Conservation (phyloP, 345 rosid genomes). For the Reutealis trisperma region DNA sequence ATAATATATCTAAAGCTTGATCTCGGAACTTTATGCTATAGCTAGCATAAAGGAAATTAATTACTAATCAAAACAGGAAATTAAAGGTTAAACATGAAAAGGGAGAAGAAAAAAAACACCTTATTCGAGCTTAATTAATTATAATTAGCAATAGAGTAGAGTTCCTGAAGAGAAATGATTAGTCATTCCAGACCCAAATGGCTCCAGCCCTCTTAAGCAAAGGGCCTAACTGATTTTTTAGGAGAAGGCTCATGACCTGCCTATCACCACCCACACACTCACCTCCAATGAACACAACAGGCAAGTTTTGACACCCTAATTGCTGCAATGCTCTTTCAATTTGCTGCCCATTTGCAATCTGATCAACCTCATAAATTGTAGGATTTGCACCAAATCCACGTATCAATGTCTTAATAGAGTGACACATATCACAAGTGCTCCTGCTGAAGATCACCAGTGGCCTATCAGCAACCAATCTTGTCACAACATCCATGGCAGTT, state of each 20-base stretch:
- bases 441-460: slow-evolving; percentile 89
- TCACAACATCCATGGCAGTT: slow-evolving; percentile 42
- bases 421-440: slow-evolving; percentile 79
- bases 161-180: background rate
- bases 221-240: slow-evolving; percentile 62
- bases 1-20: background rate
- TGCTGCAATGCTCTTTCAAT: slow-evolving; percentile 56
- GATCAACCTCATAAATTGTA: slow-evolving; percentile 71
- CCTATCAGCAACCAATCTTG: slow-evolving; percentile 57
- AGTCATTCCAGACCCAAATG: slow-evolving; percentile 59
- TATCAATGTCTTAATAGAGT: slow-evolving; percentile 61
- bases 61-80: background rate
- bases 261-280: slow-evolving; percentile 72
- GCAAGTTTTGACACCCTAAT: slow-evolving; percentile 60
- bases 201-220: slow-evolving; percentile 78
- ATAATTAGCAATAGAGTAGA: background rate
- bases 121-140: background rate
- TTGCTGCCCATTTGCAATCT: slow-evolving; percentile 52
- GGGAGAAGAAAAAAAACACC: background rate
- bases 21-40: background rate
- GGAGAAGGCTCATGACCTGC: slow-evolving; percentile 70
- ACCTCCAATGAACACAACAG: slow-evolving; percentile 82
- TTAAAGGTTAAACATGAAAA: background rate
- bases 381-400: slow-evolving; percentile 72
- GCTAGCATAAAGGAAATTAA: too few species aligned